phyloP scores from a whole-genome alignment of 2,329 filamentous ascomycete species.

The Colletotrichum lupini region DNA sequence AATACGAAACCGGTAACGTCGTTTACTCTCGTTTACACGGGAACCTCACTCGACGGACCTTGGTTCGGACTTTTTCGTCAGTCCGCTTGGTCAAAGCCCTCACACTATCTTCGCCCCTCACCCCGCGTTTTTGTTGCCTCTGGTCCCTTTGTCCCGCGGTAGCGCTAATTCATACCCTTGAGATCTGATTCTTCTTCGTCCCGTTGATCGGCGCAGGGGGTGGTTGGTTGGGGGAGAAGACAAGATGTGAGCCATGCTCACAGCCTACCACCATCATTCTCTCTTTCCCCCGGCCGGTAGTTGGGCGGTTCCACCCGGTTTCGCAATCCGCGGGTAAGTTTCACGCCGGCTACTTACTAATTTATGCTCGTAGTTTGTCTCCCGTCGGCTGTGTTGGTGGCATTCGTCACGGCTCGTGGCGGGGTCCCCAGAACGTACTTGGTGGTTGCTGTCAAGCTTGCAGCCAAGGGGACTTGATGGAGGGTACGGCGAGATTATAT shows the following conservation, averaged over 20 bases:
- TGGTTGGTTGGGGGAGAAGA: background rate
- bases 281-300: background rate
- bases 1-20: constrained; percentile 16
- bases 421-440: background rate
- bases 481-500: constrained; percentile 4
- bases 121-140: constrained; percentile 9
- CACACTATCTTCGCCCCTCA: background rate
- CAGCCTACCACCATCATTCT: background rate
- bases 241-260: background rate
- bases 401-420: background rate
- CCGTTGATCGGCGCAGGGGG: constrained; percentile 10
- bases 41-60: background rate
- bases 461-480: background rate
- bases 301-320: constrained; percentile 18
- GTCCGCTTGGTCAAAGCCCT: constrained; percentile 4
- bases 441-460: background rate
- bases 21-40: constrained; percentile 3
- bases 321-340: constrained; percentile 13
- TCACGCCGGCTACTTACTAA: background rate
- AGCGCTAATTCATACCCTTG: background rate
- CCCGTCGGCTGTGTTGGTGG: background rate
- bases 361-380: background rate
- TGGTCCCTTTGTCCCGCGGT: background rate
- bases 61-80: constrained; percentile 6
- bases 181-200: background rate